Evolutionary conservation across 352 stramenopile species (phyloP).

Genomic region (Pythium guiyangense): DNA sequence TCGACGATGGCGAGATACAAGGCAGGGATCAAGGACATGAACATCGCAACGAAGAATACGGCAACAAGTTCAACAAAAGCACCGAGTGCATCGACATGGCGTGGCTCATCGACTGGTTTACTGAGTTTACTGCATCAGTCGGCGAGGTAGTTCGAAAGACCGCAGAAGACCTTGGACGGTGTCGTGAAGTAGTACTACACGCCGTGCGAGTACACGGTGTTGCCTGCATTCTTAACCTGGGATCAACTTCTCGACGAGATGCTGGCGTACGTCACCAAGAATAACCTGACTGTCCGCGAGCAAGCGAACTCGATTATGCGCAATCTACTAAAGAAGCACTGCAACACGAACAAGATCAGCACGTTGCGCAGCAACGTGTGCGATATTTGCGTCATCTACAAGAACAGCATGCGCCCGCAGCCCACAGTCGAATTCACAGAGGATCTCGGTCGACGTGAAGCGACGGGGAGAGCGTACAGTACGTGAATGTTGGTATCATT

Average conservation of each 20-base stretch:
- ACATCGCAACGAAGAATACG: not conserved
- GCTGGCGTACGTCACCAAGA: constrained; percentile 3
- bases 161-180: not conserved
- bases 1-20: not conserved
- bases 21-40: not conserved
- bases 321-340: not conserved
- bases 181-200: not conserved
- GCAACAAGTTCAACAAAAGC: not conserved
- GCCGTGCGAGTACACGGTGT: not conserved
- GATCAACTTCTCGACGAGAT: constrained; percentile 13
- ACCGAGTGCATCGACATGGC: not conserved
- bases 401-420: not conserved
- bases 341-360: not conserved
- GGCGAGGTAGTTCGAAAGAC: not conserved
- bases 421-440: not conserved
- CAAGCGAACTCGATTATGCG: not conserved
- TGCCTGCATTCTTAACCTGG: constrained; percentile 13
- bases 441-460: not conserved
- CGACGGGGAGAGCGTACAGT: not conserved
- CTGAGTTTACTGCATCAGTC: not conserved
- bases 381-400: not conserved
- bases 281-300: constrained; percentile 9
- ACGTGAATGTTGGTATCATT: not conserved
- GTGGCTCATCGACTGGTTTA: not conserved
- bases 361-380: not conserved